phyloP scores from a whole-genome alignment of 441 rosid species.

The Cnidoscolus chayamansa region DNA sequence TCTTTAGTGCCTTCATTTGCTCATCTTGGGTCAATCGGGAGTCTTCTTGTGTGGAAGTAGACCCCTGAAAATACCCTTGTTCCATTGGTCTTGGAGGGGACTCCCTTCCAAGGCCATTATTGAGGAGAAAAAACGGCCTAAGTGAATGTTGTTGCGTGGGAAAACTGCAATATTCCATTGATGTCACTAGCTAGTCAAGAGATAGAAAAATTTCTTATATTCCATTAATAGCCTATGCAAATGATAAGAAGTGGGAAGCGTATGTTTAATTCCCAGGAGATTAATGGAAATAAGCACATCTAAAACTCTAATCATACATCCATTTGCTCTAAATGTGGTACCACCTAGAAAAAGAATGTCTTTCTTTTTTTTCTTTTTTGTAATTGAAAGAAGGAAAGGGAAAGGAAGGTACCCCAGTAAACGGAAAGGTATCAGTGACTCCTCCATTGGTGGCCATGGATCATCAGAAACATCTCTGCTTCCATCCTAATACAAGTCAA shows the following conservation, averaged over 20 bases:
- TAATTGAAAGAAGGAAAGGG: neutral
- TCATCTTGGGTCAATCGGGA: conserved; percentile 37
- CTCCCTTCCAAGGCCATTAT: conserved; percentile 25
- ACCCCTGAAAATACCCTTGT: conserved; percentile 1
- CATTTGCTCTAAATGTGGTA: too few relatives aligned
- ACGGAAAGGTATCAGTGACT: neutral
- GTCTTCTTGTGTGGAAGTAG: conserved; percentile 11
- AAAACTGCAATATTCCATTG: conserved; percentile 25
- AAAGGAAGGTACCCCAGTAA: conserved; percentile 19
- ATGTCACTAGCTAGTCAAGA: too few relatives aligned
- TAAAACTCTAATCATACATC: too few relatives aligned
- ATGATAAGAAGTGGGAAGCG: too few relatives aligned
- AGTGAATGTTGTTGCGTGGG: conserved; percentile 16
- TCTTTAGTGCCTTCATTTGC: conserved; percentile 36
- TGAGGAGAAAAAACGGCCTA: conserved; percentile 18
- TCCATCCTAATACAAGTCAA: conserved; percentile 6
- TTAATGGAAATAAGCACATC: too few relatives aligned
- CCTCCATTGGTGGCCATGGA: conserved; percentile 17
- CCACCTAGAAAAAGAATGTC: too few relatives aligned
- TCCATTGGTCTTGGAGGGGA: conserved; percentile 19
- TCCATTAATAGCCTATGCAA: too few relatives aligned
- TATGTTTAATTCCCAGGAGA: too few relatives aligned
- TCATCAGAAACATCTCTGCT: conserved; percentile 1
- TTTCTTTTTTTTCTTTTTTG: too few relatives aligned
- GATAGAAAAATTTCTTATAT: neutral